phyloP scores from a whole-genome alignment of 805 yeast genomes.

The Cyberlindnera japonica region DNA sequence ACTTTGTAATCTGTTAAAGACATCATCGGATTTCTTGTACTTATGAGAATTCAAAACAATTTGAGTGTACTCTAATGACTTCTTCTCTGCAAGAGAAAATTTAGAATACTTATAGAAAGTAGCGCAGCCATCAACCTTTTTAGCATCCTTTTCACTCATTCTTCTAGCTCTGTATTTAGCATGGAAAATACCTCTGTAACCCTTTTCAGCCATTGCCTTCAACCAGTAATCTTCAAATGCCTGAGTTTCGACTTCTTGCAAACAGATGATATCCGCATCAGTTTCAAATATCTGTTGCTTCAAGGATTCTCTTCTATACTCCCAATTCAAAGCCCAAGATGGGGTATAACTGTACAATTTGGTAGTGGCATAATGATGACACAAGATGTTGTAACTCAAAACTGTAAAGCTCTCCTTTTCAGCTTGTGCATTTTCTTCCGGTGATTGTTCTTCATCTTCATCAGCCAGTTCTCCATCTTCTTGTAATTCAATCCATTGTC shows the following conservation, averaged over 20 bases:
- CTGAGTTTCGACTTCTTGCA: constrained; percentile 92
- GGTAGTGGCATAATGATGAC: constrained; percentile 94
- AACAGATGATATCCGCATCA: constrained; percentile 76
- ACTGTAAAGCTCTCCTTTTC: constrained; percentile 58
- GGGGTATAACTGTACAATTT: constrained; percentile 93
- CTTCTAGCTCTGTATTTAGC: constrained; percentile 91
- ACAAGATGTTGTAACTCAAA: constrained; percentile 84
- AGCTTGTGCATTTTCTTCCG: constrained; percentile 26
- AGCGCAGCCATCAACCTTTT: constrained; percentile 98
- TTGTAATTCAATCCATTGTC: constrained; percentile 79
- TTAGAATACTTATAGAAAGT: constrained; percentile 70
- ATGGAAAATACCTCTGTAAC: constrained; percentile 79
- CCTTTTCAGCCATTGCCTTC: constrained; percentile 65
- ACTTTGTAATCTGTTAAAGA: constrained; percentile 92
- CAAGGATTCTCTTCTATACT: constrained; percentile 74
- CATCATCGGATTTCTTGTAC: constrained; percentile 89
- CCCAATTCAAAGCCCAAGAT: constrained; percentile 96
- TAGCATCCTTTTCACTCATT: constrained; percentile 74
- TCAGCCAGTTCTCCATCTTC: constrained; percentile 64
- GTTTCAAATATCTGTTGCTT: constrained; percentile 65
- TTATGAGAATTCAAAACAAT: constrained; percentile 78
- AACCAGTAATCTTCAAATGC: constrained; percentile 85
- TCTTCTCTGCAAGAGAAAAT: constrained; percentile 68
- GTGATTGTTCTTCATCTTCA: constrained; percentile 25
- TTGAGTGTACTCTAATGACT: constrained; percentile 76